These are phyloP conservation scores for Magnolia changhungtana DNA, from an alignment of 164 flowering plant genomes.

Conservation along the genomic window DNA sequence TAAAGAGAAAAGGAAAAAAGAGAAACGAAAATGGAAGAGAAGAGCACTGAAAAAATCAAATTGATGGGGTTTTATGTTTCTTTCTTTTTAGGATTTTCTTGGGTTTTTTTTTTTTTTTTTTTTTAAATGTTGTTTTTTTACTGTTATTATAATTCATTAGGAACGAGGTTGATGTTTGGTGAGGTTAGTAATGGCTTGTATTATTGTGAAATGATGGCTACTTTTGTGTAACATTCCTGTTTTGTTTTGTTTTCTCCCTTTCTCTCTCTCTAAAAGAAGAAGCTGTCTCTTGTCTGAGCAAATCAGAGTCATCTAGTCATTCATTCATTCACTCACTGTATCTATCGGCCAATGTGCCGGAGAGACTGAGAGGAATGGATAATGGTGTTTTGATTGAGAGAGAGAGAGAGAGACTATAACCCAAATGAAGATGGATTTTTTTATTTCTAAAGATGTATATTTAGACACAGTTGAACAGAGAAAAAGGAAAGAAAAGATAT, in stretches of 20 bases:
- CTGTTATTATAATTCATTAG: conserved; percentile 18
- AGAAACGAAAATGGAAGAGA: neutral
- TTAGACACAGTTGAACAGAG: neutral
- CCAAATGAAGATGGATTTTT: neutral
- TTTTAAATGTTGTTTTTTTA: no score
- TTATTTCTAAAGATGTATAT: neutral
- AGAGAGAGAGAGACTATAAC: neutral
- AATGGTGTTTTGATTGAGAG: no score
- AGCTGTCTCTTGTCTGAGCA: conserved; percentile 28
- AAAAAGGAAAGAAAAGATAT: neutral
- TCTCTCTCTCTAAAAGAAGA: conserved; percentile 16
- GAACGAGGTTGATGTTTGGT: conserved; percentile 49
- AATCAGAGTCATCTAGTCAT: conserved; percentile 20
- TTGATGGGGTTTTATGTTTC: neutral
- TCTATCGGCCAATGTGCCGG: conserved; percentile 43
- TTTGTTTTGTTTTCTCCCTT: conserved; percentile 5
- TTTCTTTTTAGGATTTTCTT: conserved; percentile 14
- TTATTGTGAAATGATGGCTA: conserved; percentile 67
- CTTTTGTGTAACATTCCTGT: conserved; percentile 24
- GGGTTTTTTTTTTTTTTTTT: conserved; percentile 7
- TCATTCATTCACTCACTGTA: conserved; percentile 29
- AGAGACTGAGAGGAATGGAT: conserved; percentile 8
- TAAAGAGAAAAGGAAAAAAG: conserved; percentile 4
- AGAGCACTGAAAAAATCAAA: no score
- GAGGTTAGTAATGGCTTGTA: conserved; percentile 30